phyloP scores from a whole-genome alignment of 2,329 filamentous ascomycete genomes.

The Fusarium decemcellulare region DNA sequence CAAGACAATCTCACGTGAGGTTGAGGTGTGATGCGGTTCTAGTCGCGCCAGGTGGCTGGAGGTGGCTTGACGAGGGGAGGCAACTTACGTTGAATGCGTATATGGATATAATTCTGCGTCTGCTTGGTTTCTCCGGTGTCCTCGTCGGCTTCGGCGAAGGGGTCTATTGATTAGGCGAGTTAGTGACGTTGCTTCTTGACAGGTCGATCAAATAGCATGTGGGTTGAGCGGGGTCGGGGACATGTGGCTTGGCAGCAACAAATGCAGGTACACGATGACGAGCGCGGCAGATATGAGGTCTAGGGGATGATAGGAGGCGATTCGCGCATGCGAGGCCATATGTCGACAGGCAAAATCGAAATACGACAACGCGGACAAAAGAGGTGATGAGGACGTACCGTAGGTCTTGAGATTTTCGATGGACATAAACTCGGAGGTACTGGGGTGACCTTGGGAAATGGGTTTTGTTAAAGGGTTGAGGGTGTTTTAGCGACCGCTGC shows the following conservation, averaged over 20 bases:
- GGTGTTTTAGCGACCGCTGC: slow-evolving; percentile 66
- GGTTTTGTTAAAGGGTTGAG: slow-evolving; percentile 58
- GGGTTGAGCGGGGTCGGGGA: slow-evolving; percentile 31
- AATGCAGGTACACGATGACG: slow-evolving; percentile 46
- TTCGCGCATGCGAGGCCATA: not conserved
- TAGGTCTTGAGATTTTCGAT: slow-evolving; percentile 99
- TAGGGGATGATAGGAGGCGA: not conserved
- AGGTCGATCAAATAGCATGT: slow-evolving; percentile 8
- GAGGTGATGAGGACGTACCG: slow-evolving; percentile 72
- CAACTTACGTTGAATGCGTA: slow-evolving; percentile 95
- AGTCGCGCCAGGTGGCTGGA: slow-evolving; percentile 10
- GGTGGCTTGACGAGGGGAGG: slow-evolving; percentile 8
- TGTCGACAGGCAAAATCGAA: too few relatives aligned
- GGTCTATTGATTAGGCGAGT: slow-evolving; percentile 73
- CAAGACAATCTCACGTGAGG: slow-evolving; percentile 25
- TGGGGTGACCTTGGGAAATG: slow-evolving; percentile 69
- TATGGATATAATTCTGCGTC: slow-evolving; percentile 98
- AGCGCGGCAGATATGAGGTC: slow-evolving; percentile 3
- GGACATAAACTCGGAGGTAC: slow-evolving; percentile 93
- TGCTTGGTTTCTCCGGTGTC: slow-evolving; percentile 96
- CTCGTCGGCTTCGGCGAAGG: slow-evolving; percentile 99
- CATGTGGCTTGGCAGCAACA: slow-evolving; percentile 35
- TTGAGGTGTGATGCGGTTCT: slow-evolving; percentile 22
- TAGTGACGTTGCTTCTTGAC: slow-evolving; percentile 8
- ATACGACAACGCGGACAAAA: not conserved